Conservation (phyloP, 2,329 filamentous ascomycete species). For the Colletotrichum sp. region DNA sequence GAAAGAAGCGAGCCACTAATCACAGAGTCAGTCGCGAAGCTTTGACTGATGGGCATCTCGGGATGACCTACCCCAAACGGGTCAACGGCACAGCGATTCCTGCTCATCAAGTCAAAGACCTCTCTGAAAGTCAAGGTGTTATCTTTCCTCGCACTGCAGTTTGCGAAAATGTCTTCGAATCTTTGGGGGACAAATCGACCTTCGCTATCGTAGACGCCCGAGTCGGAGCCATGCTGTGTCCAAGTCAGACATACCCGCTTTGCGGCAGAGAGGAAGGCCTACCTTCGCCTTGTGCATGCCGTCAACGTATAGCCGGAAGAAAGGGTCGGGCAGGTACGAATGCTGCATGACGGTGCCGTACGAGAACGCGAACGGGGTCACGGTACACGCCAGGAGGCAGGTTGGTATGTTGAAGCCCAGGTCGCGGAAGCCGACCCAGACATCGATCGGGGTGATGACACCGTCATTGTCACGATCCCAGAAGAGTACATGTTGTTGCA, state of each 20-base stretch:
- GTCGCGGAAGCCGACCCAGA: slow-evolving; percentile 39
- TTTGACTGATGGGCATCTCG: rapidly evolving
- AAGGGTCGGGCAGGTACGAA: slow-evolving; percentile 35
- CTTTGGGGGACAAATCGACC: slow-evolving; percentile 49
- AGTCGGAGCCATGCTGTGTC: slow-evolving; percentile 47
- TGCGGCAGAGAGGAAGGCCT: too few relatives aligned
- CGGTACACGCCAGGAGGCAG: slow-evolving; percentile 37
- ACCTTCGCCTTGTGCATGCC: slow-evolving; percentile 43
- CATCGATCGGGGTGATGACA: slow-evolving; percentile 38
- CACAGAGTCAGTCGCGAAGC: neutral
- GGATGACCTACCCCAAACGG: slow-evolving; percentile 41
- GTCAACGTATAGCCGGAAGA: slow-evolving; percentile 35
- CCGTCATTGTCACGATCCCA: slow-evolving; percentile 43
- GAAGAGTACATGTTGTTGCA: slow-evolving; percentile 43
- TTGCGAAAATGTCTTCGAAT: slow-evolving; percentile 52
- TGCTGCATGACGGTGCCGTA: slow-evolving; percentile 42
- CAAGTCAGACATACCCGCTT: neutral
- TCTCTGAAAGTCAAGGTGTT: slow-evolving; percentile 40
- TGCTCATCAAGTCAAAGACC: slow-evolving; percentile 36
- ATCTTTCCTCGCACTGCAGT: slow-evolving; percentile 40
- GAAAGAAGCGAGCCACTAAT: slow-evolving; percentile 21
- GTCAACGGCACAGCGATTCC: slow-evolving; percentile 42
- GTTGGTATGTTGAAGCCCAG: slow-evolving; percentile 41
- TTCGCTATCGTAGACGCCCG: slow-evolving; percentile 48
- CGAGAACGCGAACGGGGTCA: slow-evolving; percentile 45